These are phyloP conservation scores for Clitocybe nebularis DNA, from an alignment of 1,284 basidiomycete genomes.

Conservation along the genomic window DNA sequence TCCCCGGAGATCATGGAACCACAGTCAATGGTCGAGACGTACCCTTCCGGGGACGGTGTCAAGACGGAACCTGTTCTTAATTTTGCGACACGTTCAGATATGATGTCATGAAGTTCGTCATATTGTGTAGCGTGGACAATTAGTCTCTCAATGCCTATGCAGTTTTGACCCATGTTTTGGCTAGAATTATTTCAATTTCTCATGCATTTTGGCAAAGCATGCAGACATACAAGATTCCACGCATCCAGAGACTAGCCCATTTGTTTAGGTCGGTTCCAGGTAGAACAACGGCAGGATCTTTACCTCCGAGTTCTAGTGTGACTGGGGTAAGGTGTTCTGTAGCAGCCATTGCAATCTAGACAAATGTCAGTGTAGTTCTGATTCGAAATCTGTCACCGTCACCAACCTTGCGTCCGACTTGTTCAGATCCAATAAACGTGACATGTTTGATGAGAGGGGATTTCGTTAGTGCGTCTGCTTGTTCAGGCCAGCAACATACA, in stretches of 20 bases:
- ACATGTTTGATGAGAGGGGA: conserved; percentile 81
- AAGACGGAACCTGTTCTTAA: conserved; percentile 73
- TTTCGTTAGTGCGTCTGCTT: conserved; percentile 79
- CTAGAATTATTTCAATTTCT: conserved; percentile 32
- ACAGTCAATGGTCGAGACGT: conserved; percentile 68
- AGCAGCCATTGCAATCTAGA: conserved; percentile 76
- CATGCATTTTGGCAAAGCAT: conserved; percentile 1
- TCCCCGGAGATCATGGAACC: conserved; percentile 79
- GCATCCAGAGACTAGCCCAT: conserved; percentile 76
- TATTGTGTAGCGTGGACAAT: conserved; percentile 80
- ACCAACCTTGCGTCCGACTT: conserved; percentile 77
- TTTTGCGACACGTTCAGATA: conserved; percentile 60
- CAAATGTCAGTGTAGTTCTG: not conserved
- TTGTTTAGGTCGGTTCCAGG: conserved; percentile 68
- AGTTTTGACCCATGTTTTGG: conserved; percentile 94
- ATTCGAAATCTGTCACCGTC: not conserved
- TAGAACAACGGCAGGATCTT: conserved; percentile 76
- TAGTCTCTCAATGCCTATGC: conserved; percentile 93
- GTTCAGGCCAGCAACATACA: conserved; percentile 85
- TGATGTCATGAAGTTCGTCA: conserved; percentile 63
- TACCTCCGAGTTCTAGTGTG: conserved; percentile 87
- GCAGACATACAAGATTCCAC: conserved; percentile 77
- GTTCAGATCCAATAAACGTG: conserved; percentile 91
- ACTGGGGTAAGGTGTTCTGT: conserved; percentile 85
- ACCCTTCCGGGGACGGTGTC: conserved; percentile 58